Base-by-base conservation (phyloP, 2,329 filamentous ascomycete species). In the Coleophoma eucalyptorum region DNA sequence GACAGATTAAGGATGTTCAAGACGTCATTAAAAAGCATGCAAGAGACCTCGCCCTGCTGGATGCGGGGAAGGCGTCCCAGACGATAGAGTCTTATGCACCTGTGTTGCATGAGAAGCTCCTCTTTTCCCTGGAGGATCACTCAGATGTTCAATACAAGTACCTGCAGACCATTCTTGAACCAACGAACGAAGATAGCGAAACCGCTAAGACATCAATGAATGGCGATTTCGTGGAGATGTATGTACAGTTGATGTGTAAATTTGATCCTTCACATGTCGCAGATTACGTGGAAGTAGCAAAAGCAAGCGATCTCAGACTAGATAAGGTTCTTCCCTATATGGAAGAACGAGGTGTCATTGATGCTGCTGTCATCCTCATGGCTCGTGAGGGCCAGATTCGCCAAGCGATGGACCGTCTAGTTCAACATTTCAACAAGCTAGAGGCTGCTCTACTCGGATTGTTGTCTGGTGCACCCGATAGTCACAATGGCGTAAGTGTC, bases 361-460 rank as follows among this genome's bases (percentile, higher is more conserved):
- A 99, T 71, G 95, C 92, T 4, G 93, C 91, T 1, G 89, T 99
- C 6, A 83, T 96, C 2, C 76, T 99, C 10, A 87, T 99, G 78
- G 90, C 90, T 37, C 83, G 90, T 52, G 91, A 97, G 64, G 94
- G 95, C 0, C 84, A 94, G 62, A 79, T 93, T 12, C 80, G 82
- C 54, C 81, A 87, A 60, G 94, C 91, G 5, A 96, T 99, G 87
- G 79, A 84, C 50, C 83, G 94, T 44, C 78, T 99, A 19, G 80
- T 90, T n/a, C 81, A 78, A 58, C 93, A 99, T 64, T 70, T 99
- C 21, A 77, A 79, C 35, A 92, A 87, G 1, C 75, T 99, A 1
- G 87, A 95, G 65, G 86, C 86, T 2, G 88, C 90, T 1, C 73
- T 97, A 45, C 78, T 84, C 33, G 88, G 90, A 3, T 73, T 97